Conservation (phyloP, 768 basidiomycete genomes). For the Kwoniella sp. region DNA sequence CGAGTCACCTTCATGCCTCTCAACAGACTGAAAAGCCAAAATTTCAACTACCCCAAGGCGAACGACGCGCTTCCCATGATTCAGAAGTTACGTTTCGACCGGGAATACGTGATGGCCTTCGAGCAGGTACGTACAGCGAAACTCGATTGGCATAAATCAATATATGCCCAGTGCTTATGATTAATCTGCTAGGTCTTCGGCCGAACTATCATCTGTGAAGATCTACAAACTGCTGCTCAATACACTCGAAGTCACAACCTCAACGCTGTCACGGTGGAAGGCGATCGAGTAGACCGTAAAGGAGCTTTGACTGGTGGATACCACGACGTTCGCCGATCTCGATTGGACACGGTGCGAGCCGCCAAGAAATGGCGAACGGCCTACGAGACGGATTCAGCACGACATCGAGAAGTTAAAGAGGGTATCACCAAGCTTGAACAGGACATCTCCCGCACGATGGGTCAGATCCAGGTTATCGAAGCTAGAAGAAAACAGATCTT, state of each 20-base stretch:
- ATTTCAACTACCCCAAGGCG: conserved; percentile 62
- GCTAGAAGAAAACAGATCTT: conserved; percentile 72
- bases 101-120: conserved; percentile 75
- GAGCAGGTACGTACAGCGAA: conserved; percentile 63
- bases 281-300: conserved; percentile 95
- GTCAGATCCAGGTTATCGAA: conserved; percentile 70
- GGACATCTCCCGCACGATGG: conserved; percentile 75
- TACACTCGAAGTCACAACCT: conserved; percentile 93
- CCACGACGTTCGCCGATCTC: conserved; percentile 84
- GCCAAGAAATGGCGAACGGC: conserved; percentile 75
- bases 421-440: conserved; percentile 76
- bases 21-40: conserved; percentile 79
- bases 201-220: conserved; percentile 92
- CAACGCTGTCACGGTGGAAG: conserved; percentile 95
- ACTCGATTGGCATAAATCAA: not conserved
- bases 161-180: not conserved
- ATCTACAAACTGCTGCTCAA: conserved; percentile 86
- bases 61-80: conserved; percentile 65
- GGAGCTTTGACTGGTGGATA: conserved; percentile 95
- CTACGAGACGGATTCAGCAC: conserved; percentile 67
- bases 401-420: conserved; percentile 73
- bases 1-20: conserved; percentile 98
- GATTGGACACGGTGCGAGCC: conserved; percentile 81
- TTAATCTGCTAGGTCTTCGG: conserved; percentile 69
- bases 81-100: conserved; percentile 77